Conservation (phyloP, 2,329 filamentous ascomycete species). For the Talaromyces sp. region DNA sequence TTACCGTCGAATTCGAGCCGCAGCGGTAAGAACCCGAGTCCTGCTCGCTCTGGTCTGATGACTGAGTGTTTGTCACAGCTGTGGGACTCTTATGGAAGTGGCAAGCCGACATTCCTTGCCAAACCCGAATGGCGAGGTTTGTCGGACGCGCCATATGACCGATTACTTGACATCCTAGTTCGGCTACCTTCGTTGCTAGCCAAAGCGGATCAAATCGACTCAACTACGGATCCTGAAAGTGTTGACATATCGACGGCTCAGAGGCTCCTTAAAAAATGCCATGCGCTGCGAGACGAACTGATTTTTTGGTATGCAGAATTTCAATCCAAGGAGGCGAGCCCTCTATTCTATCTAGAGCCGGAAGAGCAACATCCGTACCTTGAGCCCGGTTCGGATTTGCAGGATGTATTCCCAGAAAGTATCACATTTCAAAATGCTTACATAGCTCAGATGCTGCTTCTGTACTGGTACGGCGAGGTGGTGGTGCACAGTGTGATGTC, state of each 20-base stretch:
- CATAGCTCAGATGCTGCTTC: constrained; percentile 7
- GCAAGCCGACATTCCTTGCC: constrained; percentile 9
- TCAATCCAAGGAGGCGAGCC: constrained; percentile 6
- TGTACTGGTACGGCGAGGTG: constrained; percentile 12
- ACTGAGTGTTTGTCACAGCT: constrained; percentile 2
- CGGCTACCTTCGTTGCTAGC: constrained; percentile 6
- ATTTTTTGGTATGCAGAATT: constrained; percentile 9
- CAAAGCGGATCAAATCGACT: constrained; percentile 9
- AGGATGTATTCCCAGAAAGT: constrained; percentile 7
- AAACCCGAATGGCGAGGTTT: constrained; percentile 9
- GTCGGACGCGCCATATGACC: constrained; percentile 10
- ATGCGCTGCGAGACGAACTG: constrained; percentile 6
- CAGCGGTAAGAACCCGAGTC: constrained; percentile 5
- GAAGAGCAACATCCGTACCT: constrained; percentile 12
- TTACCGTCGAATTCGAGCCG: constrained; percentile 11
- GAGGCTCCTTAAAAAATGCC: constrained; percentile 5
- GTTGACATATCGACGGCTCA: neutral
- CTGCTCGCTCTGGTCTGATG: neutral
- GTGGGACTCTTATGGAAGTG: constrained; percentile 10
- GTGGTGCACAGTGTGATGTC: constrained; percentile 11
- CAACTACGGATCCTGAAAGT: neutral
- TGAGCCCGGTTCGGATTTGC: constrained; percentile 7
- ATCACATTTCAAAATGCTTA: constrained; percentile 9
- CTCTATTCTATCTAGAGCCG: constrained; percentile 8
- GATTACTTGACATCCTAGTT: constrained; percentile 9